These are phyloP conservation scores for Lunularia cruciata DNA, from an alignment of 225 moss, liverwort and hornwort species.

Conservation along the genomic window DNA sequence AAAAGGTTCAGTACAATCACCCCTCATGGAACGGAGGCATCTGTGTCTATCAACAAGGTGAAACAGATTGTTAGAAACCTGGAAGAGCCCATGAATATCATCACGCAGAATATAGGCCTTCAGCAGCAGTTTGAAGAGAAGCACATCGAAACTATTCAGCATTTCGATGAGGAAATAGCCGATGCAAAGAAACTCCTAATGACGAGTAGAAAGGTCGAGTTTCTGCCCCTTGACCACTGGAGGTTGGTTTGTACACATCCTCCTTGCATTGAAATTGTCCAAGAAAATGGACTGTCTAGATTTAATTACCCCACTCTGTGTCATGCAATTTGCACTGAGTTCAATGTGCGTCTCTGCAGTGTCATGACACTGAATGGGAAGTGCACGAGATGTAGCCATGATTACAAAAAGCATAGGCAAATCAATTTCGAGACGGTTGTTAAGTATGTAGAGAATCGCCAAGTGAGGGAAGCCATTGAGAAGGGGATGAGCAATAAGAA, in stretches of 20 bases:
- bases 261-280: constrained; percentile 19
- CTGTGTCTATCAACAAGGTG: constrained; percentile 17
- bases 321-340: constrained; percentile 15
- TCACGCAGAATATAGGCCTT: constrained; percentile 18
- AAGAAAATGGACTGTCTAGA: constrained; percentile 7
- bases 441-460: constrained; percentile 19
- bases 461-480: constrained; percentile 11
- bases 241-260: constrained; percentile 19
- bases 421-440: constrained; percentile 22
- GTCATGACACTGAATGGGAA: constrained; percentile 14
- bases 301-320: constrained; percentile 22
- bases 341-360: constrained; percentile 18
- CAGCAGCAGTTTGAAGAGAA: constrained; percentile 19
- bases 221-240: constrained; percentile 14
- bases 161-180: constrained; percentile 10
- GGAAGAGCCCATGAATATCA: constrained; percentile 19
- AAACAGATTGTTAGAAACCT: constrained; percentile 19
- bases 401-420: constrained; percentile 21
- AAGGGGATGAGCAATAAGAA: constrained; percentile 10
- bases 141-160: constrained; percentile 11
- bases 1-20: constrained; percentile 7
- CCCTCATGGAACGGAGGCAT: constrained; percentile 19
- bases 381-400: constrained; percentile 17
- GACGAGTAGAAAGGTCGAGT: constrained; percentile 19
- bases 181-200: constrained; percentile 15